phyloP scores from a whole-genome alignment of 1,284 basidiomycete genomes.

The Paramarasmius palmivorus region DNA sequence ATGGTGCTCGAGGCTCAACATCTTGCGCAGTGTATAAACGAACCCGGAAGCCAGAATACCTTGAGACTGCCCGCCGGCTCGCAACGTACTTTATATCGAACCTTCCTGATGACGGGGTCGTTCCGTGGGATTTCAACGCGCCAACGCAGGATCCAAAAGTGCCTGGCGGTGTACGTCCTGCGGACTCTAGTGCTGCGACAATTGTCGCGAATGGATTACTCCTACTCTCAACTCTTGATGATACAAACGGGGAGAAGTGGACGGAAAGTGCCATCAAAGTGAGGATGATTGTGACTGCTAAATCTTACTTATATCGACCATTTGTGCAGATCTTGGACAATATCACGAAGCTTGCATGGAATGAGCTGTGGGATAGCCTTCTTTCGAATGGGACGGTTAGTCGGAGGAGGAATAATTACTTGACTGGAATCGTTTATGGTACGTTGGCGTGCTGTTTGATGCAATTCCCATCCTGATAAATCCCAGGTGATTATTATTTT shows the following conservation, averaged over 20 bases:
- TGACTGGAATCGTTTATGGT: slow-evolving; percentile 70
- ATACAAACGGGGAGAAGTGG: slow-evolving; percentile 43
- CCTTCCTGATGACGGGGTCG: slow-evolving; percentile 56
- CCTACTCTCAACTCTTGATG: slow-evolving; percentile 48
- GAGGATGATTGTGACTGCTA: no score
- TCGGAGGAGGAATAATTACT: slow-evolving; percentile 51
- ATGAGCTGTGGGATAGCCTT: slow-evolving; percentile 60
- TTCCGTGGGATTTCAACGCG: slow-evolving; percentile 76
- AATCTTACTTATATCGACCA: no score
- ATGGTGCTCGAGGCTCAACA: no score
- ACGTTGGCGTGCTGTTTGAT: slow-evolving; percentile 16
- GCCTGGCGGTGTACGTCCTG: slow-evolving; percentile 35
- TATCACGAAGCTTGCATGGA: slow-evolving; percentile 56
- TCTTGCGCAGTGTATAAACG: slow-evolving; percentile 54
- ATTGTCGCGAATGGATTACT: slow-evolving; percentile 60
- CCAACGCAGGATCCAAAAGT: slow-evolving; percentile 42
- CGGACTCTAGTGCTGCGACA: slow-evolving; percentile 68
- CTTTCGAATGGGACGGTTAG: slow-evolving; percentile 70
- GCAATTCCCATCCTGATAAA: neutral
- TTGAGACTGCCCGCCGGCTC: slow-evolving; percentile 56
- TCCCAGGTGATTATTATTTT: slow-evolving; percentile 2
- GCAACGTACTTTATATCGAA: slow-evolving; percentile 58
- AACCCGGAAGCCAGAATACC: slow-evolving; percentile 48
- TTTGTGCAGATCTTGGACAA: slow-evolving; percentile 52
- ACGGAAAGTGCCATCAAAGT: slow-evolving; percentile 43